Percentiles rank a stretch among this genome's conserved stretches.
Evolutionary conservation across 805 yeast genomes (phyloP).

Genomic region (Debaryomyces maramus): DNA sequence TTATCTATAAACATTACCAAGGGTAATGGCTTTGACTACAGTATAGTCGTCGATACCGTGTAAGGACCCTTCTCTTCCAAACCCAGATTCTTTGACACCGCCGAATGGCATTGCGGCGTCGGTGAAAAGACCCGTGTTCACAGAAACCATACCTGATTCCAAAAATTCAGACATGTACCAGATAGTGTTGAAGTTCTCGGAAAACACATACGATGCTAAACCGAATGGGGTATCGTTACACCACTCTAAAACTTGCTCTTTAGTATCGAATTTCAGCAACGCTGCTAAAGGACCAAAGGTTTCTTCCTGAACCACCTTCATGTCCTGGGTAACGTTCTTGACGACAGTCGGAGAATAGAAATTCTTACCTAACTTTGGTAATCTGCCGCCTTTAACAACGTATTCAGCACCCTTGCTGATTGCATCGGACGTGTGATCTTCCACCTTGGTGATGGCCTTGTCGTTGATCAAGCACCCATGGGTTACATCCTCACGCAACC

Average conservation of each 20-base stretch:
- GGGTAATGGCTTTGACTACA: slow-evolving; percentile 52
- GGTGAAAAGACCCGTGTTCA: slow-evolving; percentile 58
- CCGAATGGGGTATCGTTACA: slow-evolving; percentile 60
- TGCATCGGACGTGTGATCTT: slow-evolving; percentile 56
- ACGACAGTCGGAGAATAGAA: slow-evolving; percentile 58
- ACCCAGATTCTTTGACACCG: slow-evolving; percentile 76
- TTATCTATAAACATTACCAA: slow-evolving; percentile 42
- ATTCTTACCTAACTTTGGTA: slow-evolving; percentile 48
- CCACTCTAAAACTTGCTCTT: slow-evolving; percentile 51
- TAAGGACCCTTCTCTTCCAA: slow-evolving; percentile 78
- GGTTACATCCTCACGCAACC: slow-evolving; percentile 50
- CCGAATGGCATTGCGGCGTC: slow-evolving; percentile 71
- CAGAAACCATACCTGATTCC: slow-evolving; percentile 66
- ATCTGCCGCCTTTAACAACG: slow-evolving; percentile 52
- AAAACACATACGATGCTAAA: slow-evolving; percentile 59
- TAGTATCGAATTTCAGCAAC: slow-evolving; percentile 51
- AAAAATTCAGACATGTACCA: slow-evolving; percentile 55
- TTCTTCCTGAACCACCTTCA: slow-evolving; percentile 55
- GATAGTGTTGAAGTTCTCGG: slow-evolving; percentile 50
- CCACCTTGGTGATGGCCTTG: slow-evolving; percentile 52
- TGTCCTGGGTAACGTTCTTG: slow-evolving; percentile 49
- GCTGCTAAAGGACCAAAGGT: slow-evolving; percentile 69
- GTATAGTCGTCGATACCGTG: slow-evolving; percentile 76
- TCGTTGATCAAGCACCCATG: slow-evolving; percentile 60
- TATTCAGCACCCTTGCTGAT: slow-evolving; percentile 53